These are phyloP conservation scores for Recurvomyces mirabilis DNA, from an alignment of 495 filamentous ascomycete species.

Conservation along the genomic window DNA sequence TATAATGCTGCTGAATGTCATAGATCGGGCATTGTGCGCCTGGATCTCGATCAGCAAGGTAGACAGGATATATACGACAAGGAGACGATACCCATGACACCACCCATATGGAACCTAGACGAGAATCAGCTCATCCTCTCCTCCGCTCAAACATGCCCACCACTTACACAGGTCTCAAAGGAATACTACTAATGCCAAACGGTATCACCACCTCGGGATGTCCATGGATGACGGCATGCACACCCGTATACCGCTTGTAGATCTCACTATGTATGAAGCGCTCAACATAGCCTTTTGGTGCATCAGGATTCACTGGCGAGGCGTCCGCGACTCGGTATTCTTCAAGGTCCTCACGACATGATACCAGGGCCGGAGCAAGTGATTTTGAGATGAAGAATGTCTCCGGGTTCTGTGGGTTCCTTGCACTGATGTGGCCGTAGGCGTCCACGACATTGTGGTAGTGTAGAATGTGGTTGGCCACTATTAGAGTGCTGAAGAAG, in stretches of 20 bases:
- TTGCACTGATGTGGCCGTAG: conserved; percentile 33
- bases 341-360: conserved; percentile 23
- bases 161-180: conserved; percentile 19
- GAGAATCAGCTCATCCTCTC: not conserved
- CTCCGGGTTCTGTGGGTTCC: conserved; percentile 26
- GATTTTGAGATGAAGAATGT: conserved; percentile 28
- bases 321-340: conserved; percentile 30
- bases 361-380: conserved; percentile 27
- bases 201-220: conserved; percentile 19
- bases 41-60: no score
- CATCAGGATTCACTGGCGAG: conserved; percentile 23
- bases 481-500: conserved; percentile 30
- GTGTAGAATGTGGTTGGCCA: conserved; percentile 36
- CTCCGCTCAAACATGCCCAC: not conserved
- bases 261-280: conserved; percentile 30
- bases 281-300: conserved; percentile 23
- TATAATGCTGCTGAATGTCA: conserved; percentile 26
- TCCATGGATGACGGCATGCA: conserved; percentile 20
- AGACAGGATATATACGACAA: no score
- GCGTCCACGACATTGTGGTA: conserved; percentile 39
- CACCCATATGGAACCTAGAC: conserved; percentile 36
- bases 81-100: conserved; percentile 40
- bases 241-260: conserved; percentile 21
- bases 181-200: conserved; percentile 17
- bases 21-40: conserved; percentile 25